Percentiles rank a stretch among this genome's conserved stretches.
Evolutionary conservation across 2,329 filamentous ascomycete species (phyloP).

Genomic region (Sclerotinia glacialis): DNA sequence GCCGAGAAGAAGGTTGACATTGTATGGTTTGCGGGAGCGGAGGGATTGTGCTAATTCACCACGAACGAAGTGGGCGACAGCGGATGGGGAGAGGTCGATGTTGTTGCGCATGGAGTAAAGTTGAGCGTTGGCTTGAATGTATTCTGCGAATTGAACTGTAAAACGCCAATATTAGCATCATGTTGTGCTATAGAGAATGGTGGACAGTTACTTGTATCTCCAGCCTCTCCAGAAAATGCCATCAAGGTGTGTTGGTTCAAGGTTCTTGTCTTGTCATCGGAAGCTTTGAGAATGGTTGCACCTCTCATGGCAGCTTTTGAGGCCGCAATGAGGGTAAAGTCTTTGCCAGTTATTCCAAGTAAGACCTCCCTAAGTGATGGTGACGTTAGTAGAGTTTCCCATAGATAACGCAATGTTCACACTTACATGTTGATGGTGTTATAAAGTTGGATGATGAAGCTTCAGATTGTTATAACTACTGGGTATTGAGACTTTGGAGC

Average conservation of each 20-base stretch:
- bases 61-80: constrained; percentile 89
- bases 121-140: constrained; percentile 96
- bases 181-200: not conserved
- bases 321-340: constrained; percentile 96
- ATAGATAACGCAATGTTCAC: not conserved
- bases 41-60: constrained; percentile 88
- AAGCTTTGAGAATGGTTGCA: constrained; percentile 89
- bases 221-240: constrained; percentile 93
- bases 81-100: constrained; percentile 83
- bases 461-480: constrained; percentile 29
- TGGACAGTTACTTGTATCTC: constrained; percentile 72
- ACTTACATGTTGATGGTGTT: constrained; percentile 35
- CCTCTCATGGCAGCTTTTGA: constrained; percentile 99
- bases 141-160: constrained; percentile 96
- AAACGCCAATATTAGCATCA: constrained; percentile 21
- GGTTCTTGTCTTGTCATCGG: constrained; percentile 91
- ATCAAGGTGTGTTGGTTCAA: constrained; percentile 94
- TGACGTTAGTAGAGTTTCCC: constrained; percentile 20
- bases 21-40: constrained; percentile 90
- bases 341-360: constrained; percentile 96
- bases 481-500: constrained; percentile 23
- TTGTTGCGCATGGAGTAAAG: constrained; percentile 99
- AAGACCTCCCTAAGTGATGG: constrained; percentile 77
- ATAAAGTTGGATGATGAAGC: constrained; percentile 29
- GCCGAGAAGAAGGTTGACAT: constrained; percentile 91